Evolutionary conservation across 371 early-diverging fungal species (phyloP), one percentile per base, ranked within the genome.

Genomic region (Fennellomyces sp.): DNA sequence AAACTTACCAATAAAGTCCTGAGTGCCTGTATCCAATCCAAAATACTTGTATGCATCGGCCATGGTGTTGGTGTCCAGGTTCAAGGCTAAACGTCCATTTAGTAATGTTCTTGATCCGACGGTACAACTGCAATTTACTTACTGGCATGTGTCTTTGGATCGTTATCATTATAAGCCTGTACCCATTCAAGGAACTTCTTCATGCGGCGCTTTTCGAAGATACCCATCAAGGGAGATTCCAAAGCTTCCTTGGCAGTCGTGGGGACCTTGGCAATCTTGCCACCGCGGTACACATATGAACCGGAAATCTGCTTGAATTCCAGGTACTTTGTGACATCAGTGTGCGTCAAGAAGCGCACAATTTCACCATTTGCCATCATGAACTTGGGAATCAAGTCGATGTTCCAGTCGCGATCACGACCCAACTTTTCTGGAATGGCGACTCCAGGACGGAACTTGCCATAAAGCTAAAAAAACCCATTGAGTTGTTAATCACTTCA

Each of bases 331-430:
- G 97, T 95, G 29, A 99, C 97, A 65, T 98, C 96, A 48, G 99
- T 95, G 76, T 98, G 94, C 56, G 86, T 86, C 59, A 94, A 80
- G 58, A 93, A 91, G 55, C 87, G 88, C 63, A 93, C 91, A 47
- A 97, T 84, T 58, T 93, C 92, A 54, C 94, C 97, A 66, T 94
- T 96, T 39, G 97, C 97, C 95, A 99, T 97, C 86, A 99, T 93
- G 76, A 99, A 97, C 84, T 99, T 99, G 64, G 99, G 99, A 57
- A 99, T 96, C 70, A 99, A 78, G 75, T 99, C 99, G 52, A 99
- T 88, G 81, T 94, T 96, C 80, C 92, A 99, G 80, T 99, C 97
- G 29, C 96, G 91, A 79, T 95, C 95, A 47, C 86, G 81, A 27
- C 97, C 98, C 52, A 93, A 83, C 28, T 69, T 58, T 6, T 72